Evolutionary conservation across 805 yeast genomes (phyloP), one percentile per base, ranked within the genome.

Genomic region (Cyberlindnera suaveolens): DNA sequence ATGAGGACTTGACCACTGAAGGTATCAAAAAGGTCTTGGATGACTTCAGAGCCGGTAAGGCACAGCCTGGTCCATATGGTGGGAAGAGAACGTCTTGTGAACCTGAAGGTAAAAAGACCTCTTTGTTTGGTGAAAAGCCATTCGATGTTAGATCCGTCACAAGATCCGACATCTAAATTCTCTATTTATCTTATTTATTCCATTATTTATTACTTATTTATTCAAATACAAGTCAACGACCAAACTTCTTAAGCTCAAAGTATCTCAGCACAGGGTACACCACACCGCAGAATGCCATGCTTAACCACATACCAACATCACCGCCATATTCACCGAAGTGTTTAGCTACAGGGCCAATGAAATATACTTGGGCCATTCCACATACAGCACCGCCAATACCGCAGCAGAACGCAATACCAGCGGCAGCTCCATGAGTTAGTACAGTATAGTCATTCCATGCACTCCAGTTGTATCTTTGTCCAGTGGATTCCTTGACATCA

Each of bases 341-440:
- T 30, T 61, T 61, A 14, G 95, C 95, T n/a, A 87, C 52, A 0
- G 87, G 86, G 0, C 96, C 96, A 7, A 75, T 68, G 72, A 82
- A 88, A 63, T 88, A 88, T 7, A 80, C 84, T 61, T 88, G 96
- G 27, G 85, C 73, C 96, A 88, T 88, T 6, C 96, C 95, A 14
- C 86, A 66, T 2, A 84, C 87, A 1, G 88, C 95, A 35, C 95
- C 96, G 0, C 78, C 85, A 19, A 82, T 80, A 35, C 96, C 96
- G 42, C 75, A 65, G 9, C 75, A 53, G 52, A 86, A 86, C 2
- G 89, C 73, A 18, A 72, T 52, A 3, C 82, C 64, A 0, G 95
- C 83, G 2, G 96, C 95, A 37, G 67, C 66, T 5, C 96, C 93
- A 43, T 72, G 66, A 0, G 96, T 83, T 50, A 86, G 69, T 19